Evolutionary conservation across 148 eudicot genomes (phyloP).

Genomic region (Oxyria digyna): DNA sequence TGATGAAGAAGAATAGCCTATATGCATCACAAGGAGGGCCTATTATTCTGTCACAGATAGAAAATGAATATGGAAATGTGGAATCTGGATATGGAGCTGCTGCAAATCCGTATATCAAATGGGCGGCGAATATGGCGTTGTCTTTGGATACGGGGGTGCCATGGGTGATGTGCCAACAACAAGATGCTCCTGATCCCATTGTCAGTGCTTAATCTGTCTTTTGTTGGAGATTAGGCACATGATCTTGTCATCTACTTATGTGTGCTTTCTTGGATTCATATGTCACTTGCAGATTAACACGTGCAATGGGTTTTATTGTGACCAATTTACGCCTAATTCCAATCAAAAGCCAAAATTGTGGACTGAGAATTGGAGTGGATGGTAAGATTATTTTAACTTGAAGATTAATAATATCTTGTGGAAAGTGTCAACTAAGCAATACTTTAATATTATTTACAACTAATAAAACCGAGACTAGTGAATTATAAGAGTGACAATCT

Average conservation of each 20-base stretch:
- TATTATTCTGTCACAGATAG: slow-evolving; percentile 91
- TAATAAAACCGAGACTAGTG: too few species aligned
- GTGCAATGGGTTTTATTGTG: slow-evolving; percentile 96
- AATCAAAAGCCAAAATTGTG: slow-evolving; percentile 71
- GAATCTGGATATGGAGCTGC: slow-evolving; percentile 43
- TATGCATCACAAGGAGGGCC: slow-evolving; percentile 99
- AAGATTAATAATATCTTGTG: too few species aligned
- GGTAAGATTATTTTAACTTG: too few species aligned
- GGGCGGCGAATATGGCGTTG: slow-evolving; percentile 95
- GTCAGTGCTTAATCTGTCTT: slow-evolving; percentile 26
- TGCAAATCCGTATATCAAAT: slow-evolving; percentile 59
- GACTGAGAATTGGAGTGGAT: slow-evolving; percentile 99
- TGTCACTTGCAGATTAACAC: slow-evolving; percentile 58
- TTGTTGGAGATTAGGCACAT: not conserved
- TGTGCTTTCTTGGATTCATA: too few species aligned
- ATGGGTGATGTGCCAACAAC: slow-evolving; percentile 95
- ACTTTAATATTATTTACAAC: too few species aligned
- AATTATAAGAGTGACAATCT: not conserved
- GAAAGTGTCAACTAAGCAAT: too few species aligned
- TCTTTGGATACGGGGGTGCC: slow-evolving; percentile 90
- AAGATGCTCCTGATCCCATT: slow-evolving; percentile 76
- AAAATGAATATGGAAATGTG: slow-evolving; percentile 88
- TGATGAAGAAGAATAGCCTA: slow-evolving; percentile 78
- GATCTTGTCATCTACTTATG: not conserved
- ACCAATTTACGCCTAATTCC: slow-evolving; percentile 78